Conservation (phyloP, 106 monocot genomes). For the Dendrobium nobile region DNA sequence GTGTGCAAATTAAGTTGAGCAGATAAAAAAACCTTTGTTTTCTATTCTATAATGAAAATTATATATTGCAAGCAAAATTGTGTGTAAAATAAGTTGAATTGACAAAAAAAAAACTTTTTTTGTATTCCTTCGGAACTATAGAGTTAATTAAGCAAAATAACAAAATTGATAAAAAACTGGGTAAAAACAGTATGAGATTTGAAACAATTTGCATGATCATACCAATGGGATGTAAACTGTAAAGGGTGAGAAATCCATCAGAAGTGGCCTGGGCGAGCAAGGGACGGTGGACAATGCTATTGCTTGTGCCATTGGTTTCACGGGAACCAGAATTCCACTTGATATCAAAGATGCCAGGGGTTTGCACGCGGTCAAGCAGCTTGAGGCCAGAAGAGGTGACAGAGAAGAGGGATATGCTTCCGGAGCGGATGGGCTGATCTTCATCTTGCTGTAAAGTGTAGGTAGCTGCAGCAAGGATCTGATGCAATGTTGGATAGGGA, state of each 20-base stretch:
- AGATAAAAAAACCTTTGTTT: neutral
- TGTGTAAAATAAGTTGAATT: neutral
- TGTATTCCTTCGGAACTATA: neutral
- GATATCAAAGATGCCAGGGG: constrained; percentile 53
- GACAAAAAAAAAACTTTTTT: neutral
- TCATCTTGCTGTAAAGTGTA: constrained; percentile 53
- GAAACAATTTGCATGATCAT: constrained; percentile 1
- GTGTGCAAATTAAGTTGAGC: neutral
- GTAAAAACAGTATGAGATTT: neutral
- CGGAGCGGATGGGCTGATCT: constrained; percentile 27
- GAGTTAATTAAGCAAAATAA: neutral
- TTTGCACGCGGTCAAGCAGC: constrained; percentile 29
- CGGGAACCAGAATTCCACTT: constrained; percentile 37
- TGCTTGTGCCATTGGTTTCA: neutral
- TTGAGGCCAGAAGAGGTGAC: constrained; percentile 19
- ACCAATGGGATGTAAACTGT: constrained; percentile 20
- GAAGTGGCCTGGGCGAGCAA: constrained; percentile 79
- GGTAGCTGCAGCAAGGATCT: constrained; percentile 51
- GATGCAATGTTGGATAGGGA: constrained; percentile 30
- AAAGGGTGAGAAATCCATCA: constrained; percentile 47
- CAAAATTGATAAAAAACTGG: too few species aligned
- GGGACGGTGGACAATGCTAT: constrained; percentile 7
- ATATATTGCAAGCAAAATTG: constrained; percentile 23
- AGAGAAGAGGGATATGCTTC: constrained; percentile 57
- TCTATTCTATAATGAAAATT: neutral